Conservation (phyloP, 2,329 filamentous ascomycete species). For the Fusarium nurragi region DNA sequence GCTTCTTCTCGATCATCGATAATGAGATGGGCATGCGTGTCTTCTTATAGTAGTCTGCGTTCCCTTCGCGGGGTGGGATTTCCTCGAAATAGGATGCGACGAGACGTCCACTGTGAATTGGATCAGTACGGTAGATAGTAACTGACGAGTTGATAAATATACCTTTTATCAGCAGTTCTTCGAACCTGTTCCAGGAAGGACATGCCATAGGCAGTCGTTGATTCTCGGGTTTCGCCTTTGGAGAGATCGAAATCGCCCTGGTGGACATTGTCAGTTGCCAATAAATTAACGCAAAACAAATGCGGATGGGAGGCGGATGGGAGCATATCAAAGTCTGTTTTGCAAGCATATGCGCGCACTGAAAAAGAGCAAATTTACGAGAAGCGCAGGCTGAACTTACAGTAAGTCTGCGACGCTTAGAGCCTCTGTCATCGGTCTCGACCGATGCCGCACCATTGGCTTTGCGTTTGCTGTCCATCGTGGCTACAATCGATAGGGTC, state of each 20-base stretch:
- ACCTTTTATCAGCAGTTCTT: constrained; percentile 84
- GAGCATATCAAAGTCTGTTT: background rate
- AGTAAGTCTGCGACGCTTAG: constrained; percentile 65
- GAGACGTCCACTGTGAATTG: constrained; percentile 68
- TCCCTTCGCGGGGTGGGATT: constrained; percentile 69
- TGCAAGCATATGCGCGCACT: background rate
- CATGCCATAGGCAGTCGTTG: constrained; percentile 76
- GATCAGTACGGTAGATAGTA: constrained; percentile 33
- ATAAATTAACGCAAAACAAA: background rate
- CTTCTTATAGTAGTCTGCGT: constrained; percentile 80
- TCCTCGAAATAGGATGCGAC: constrained; percentile 80
- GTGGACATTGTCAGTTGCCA: constrained; percentile 16
- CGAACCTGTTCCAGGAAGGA: constrained; percentile 79
- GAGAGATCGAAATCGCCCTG: constrained; percentile 59
- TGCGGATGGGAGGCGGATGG: background rate
- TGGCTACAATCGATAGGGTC: constrained; percentile 39
- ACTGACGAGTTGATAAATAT: constrained; percentile 45
- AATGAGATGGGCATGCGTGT: constrained; percentile 83
- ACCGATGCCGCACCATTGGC: constrained; percentile 57
- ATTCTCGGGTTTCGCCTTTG: constrained; percentile 70
- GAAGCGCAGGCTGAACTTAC: constrained; percentile 53
- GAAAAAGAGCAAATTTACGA: constrained; percentile 7
- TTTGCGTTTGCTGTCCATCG: constrained; percentile 68
- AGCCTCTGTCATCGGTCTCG: constrained; percentile 62
- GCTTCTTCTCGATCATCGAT: constrained; percentile 77